These are phyloP conservation scores for Asterochloris sp. DNA, from an alignment of 139 green algal species.

Conservation along the genomic window DNA sequence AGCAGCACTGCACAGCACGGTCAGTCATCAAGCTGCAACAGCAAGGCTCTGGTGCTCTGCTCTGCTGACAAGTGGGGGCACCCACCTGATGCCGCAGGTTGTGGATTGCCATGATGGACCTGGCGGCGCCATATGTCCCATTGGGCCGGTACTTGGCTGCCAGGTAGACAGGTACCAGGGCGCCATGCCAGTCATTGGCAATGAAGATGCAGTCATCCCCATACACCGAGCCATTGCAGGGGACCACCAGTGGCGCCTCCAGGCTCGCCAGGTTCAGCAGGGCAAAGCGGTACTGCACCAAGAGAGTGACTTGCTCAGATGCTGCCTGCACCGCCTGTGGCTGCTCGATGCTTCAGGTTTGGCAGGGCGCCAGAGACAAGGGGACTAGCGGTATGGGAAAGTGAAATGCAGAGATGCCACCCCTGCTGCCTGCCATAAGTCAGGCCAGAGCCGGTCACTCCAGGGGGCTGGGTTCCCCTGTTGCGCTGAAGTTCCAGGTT, in stretches of 20 bases:
- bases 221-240: slow-evolving; percentile 30
- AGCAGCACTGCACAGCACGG: too few relatives aligned
- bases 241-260: slow-evolving; percentile 70
- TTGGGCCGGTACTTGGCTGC: slow-evolving; percentile 80
- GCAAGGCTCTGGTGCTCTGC: too few relatives aligned
- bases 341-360: background rate
- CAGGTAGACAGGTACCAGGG: slow-evolving; percentile 77
- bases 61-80: background rate
- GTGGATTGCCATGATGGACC: slow-evolving; percentile 81
- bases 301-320: too few relatives aligned
- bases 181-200: slow-evolving; percentile 71
- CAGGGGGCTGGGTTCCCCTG: too few relatives aligned
- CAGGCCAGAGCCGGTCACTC: too few relatives aligned
- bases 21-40: too few relatives aligned
- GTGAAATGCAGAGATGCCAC: background rate
- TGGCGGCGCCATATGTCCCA: slow-evolving; percentile 67
- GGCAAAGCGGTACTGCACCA: slow-evolving; percentile 68
- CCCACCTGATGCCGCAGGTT: slow-evolving; percentile 82
- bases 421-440: background rate
- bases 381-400: too few relatives aligned
- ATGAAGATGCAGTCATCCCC: slow-evolving; percentile 49
- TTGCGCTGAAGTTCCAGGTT: too few relatives aligned
- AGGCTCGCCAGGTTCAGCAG: slow-evolving; percentile 65
- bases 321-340: too few relatives aligned
- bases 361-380: background rate